These are phyloP conservation scores for Annulohypoxylon moriforme DNA, from an alignment of 495 filamentous ascomycete species.

Conservation along the genomic window DNA sequence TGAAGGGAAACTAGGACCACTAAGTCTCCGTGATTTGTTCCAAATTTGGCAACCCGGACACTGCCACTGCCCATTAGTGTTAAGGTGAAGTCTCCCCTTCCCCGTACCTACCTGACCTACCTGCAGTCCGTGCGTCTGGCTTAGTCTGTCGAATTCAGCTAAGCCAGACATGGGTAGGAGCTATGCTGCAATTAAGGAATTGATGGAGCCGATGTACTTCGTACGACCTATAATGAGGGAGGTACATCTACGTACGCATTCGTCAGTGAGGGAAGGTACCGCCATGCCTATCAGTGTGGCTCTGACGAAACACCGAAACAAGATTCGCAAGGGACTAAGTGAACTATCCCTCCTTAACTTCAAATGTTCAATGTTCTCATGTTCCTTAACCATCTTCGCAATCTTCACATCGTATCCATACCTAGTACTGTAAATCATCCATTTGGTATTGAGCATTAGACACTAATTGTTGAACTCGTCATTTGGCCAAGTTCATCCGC, in stretches of 20 bases:
- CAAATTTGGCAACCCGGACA: conserved; percentile 31
- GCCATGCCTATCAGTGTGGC: conserved; percentile 10
- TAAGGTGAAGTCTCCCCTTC: neutral
- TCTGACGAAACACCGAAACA: conserved; percentile 15
- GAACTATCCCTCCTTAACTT: neutral
- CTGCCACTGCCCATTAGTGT: neutral
- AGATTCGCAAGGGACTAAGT: conserved; percentile 5
- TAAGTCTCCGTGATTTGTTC: conserved; percentile 13
- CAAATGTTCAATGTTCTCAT: too few relatives aligned
- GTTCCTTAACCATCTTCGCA: too few relatives aligned
- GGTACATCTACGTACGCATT: conserved; percentile 10
- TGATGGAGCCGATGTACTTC: neutral
- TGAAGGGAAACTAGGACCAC: neutral
- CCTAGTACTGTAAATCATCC: too few relatives aligned
- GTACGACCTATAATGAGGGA: neutral
- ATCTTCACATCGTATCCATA: too few relatives aligned
- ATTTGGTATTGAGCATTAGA: neutral
- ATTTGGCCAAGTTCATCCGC: neutral
- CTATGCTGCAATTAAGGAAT: neutral
- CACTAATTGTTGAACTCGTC: neutral
- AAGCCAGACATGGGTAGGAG: conserved; percentile 11
- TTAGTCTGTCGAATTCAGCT: conserved; percentile 9
- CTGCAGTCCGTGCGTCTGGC: conserved; percentile 13
- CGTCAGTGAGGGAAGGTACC: conserved; percentile 5
- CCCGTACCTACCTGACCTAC: too few relatives aligned